These are phyloP conservation scores for Grosmannia huntii DNA, from an alignment of 2,329 filamentous ascomycete genomes.

Conservation along the genomic window DNA sequence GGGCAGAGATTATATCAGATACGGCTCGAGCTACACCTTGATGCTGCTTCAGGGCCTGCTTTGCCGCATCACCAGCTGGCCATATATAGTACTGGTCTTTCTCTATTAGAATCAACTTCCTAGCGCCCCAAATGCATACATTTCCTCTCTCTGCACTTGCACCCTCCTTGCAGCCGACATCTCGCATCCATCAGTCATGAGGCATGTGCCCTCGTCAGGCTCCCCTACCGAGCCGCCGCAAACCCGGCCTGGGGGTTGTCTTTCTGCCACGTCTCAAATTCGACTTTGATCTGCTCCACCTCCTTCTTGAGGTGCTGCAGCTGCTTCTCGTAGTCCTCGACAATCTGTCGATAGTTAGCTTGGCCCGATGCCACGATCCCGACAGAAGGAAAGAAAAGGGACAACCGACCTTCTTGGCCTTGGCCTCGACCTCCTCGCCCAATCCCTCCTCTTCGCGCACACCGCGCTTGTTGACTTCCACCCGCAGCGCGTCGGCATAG, in stretches of 20 bases:
- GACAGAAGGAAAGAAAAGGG: not conserved
- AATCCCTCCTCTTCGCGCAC: slow-evolving; percentile 42
- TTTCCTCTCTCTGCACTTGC: not conserved
- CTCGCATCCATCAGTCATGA: no score
- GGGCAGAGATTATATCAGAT: not conserved
- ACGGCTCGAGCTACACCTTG: not conserved
- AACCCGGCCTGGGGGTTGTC: slow-evolving; percentile 20
- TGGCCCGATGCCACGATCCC: not conserved
- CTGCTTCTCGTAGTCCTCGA: slow-evolving; percentile 74
- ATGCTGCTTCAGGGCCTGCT: not conserved
- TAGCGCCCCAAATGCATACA: not conserved
- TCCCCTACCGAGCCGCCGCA: not conserved
- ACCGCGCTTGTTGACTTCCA: slow-evolving; percentile 59
- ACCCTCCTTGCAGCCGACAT: not conserved
- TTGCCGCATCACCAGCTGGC: no score
- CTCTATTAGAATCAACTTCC: not conserved
- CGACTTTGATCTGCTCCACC: slow-evolving; percentile 47
- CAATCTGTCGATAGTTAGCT: slow-evolving; percentile 39
- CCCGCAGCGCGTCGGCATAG: slow-evolving; percentile 57
- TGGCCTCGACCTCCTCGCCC: slow-evolving; percentile 56
- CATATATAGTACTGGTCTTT: no score
- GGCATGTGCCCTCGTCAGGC: not conserved
- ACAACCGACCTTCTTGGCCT: slow-evolving; percentile 57
- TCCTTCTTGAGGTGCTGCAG: slow-evolving; percentile 64
- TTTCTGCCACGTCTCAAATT: slow-evolving; percentile 43